Percentiles rank a stretch among this genome's conserved stretches.
Conservation (phyloP, 164 flowering plant species). For the Akebia trifoliata region DNA sequence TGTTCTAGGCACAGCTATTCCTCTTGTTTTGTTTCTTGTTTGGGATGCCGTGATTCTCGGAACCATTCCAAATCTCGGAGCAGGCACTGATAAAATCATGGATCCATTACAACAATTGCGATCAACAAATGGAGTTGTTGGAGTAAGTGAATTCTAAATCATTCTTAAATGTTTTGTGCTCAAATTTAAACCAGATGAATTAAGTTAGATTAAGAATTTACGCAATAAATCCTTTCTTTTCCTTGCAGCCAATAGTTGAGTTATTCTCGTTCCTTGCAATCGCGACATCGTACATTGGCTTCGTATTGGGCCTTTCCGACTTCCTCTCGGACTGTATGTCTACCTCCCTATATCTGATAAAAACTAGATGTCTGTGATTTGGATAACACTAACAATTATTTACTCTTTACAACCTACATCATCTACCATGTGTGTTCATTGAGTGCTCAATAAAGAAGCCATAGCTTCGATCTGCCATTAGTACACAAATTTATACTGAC, state of each 20-base stretch:
- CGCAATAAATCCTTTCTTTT: neutral
- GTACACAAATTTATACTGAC: neutral
- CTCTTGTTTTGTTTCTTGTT: slow-evolving; percentile 73
- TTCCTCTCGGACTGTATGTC: slow-evolving; percentile 90
- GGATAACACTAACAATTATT: neutral
- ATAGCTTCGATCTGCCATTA: neutral
- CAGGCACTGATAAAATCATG: slow-evolving; percentile 29
- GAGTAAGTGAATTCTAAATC: slow-evolving; percentile 42
- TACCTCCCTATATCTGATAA: neutral
- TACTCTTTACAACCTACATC: neutral
- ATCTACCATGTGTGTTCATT: neutral
- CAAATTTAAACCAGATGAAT: neutral
- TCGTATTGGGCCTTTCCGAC: slow-evolving; percentile 89
- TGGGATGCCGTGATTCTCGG: slow-evolving; percentile 96
- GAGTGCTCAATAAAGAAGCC: neutral
- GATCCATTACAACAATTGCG: slow-evolving; percentile 76
- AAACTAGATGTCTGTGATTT: neutral
- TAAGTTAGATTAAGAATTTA: neutral
- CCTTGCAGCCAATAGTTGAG: slow-evolving; percentile 76
- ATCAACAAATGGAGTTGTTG: slow-evolving; percentile 64
- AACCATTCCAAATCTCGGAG: slow-evolving; percentile 41
- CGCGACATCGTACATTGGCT: slow-evolving; percentile 90
- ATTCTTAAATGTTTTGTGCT: neutral
- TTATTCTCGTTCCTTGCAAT: slow-evolving; percentile 85
- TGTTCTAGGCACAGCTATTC: slow-evolving; percentile 82